A percentile compares a stretch with the other conserved stretches of the same genome.
Evolutionary conservation across 192 early-diverging fungal species (phyloP).

Genomic region (Entomortierella parvispora): DNA sequence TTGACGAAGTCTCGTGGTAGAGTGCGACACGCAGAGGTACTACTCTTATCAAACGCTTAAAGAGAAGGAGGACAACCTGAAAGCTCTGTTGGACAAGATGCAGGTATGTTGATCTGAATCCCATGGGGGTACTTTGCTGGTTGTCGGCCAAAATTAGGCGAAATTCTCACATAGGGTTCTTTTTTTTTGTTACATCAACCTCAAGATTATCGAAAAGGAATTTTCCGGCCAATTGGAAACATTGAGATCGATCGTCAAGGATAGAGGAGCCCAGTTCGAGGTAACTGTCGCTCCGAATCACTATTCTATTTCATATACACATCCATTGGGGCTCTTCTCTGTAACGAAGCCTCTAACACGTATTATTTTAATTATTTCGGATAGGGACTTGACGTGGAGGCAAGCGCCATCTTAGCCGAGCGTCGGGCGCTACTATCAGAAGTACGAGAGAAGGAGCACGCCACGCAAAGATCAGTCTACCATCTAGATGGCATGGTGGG

Average conservation of each 20-base stretch:
- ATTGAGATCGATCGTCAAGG: constrained; percentile 15
- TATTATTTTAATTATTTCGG: background rate
- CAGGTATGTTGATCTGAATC: constrained; percentile 12
- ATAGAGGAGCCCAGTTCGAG: constrained; percentile 24
- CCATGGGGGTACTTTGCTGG: background rate
- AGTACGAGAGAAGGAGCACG: constrained; percentile 34
- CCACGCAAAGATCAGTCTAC: constrained; percentile 44
- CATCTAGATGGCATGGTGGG: constrained; percentile 47
- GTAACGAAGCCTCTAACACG: background rate
- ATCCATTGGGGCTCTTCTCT: too few relatives aligned
- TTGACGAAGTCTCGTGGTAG: constrained; percentile 15
- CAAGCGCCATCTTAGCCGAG: constrained; percentile 15
- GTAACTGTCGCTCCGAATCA: background rate
- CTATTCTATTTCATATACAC: too few relatives aligned
- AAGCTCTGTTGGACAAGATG: constrained; percentile 13
- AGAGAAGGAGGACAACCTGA: constrained; percentile 43
- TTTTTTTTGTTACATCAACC: background rate
- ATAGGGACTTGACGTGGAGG: constrained; percentile 35
- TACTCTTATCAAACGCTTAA: constrained; percentile 37
- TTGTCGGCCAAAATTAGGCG: background rate
- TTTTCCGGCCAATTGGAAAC: constrained; percentile 24
- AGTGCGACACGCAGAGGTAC: constrained; percentile 40
- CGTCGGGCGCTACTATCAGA: constrained; percentile 27
- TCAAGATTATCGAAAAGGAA: constrained; percentile 39
- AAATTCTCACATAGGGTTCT: background rate